Evolutionary conservation across 129 eudicot species (phyloP).

Genomic region (Escallonia rubra): DNA sequence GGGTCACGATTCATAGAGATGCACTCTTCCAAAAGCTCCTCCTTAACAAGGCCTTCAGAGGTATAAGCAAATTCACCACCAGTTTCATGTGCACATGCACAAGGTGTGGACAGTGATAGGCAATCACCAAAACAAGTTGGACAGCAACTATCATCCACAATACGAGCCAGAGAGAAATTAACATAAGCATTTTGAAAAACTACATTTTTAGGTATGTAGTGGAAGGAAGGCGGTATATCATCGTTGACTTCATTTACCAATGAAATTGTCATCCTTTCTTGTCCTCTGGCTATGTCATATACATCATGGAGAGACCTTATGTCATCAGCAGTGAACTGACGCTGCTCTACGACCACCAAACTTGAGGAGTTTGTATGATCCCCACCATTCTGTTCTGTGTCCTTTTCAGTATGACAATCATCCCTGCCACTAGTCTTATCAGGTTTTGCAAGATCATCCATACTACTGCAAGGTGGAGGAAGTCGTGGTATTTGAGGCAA

Average conservation of each 20-base stretch:
- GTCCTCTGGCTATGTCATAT: conserved; percentile 73
- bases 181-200: conserved; percentile 67
- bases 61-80: conserved; percentile 88
- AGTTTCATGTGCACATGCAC: conserved; percentile 67
- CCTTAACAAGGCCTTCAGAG: conserved; percentile 70
- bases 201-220: conserved; percentile 72
- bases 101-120: conserved; percentile 39
- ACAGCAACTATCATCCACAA: conserved; percentile 65
- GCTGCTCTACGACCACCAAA: conserved; percentile 24
- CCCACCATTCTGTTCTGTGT: conserved; percentile 19
- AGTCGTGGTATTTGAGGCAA: conserved; percentile 2
- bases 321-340: conserved; percentile 8
- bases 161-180: conserved; percentile 72
- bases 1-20: conserved; percentile 79
- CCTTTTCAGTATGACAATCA: conserved; percentile 10
- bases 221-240: conserved; percentile 60
- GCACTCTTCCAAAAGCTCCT: conserved; percentile 61
- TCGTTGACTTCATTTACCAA: conserved; percentile 56
- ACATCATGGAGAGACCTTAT: conserved; percentile 29
- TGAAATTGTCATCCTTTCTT: conserved; percentile 55
- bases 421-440: conserved; percentile 7
- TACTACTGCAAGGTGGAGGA: conserved; percentile 30
- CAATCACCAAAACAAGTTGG: conserved; percentile 72
- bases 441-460: conserved; percentile 8
- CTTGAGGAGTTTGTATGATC: conserved; percentile 26